phyloP scores from a whole-genome alignment of 306 rosid species.

The Betula pendula region DNA sequence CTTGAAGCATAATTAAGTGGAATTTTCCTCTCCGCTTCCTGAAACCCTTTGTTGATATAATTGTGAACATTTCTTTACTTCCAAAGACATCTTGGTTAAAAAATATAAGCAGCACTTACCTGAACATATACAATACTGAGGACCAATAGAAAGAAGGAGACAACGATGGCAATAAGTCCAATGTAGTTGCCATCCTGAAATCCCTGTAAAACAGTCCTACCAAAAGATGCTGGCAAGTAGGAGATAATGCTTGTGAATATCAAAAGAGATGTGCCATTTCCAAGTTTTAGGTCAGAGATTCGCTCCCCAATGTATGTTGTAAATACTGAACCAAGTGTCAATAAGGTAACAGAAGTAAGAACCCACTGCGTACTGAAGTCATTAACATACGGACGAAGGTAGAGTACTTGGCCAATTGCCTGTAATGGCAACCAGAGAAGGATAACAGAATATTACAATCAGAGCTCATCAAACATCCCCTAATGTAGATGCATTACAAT shows the following conservation, averaged over 20 bases:
- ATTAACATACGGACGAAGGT: constrained; percentile 86
- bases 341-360: constrained; percentile 70
- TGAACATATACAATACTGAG: constrained; percentile 96
- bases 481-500: not conserved
- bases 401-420: constrained; percentile 98
- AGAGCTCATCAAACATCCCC: constrained; percentile 15
- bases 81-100: constrained; percentile 25
- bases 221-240: constrained; percentile 96
- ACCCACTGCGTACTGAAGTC: constrained; percentile 83
- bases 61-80: constrained; percentile 19
- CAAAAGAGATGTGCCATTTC: constrained; percentile 94
- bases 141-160: constrained; percentile 80
- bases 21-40: constrained; percentile 99
- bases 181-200: constrained; percentile 80
- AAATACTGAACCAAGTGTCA: constrained; percentile 84
- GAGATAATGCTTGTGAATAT: constrained; percentile 96
- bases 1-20: constrained; percentile 95
- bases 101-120: constrained; percentile 50
- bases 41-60: constrained; percentile 52
- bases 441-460: constrained; percentile 14
- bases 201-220: constrained; percentile 75
- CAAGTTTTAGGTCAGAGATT: constrained; percentile 90
- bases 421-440: constrained; percentile 31
- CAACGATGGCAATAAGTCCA: constrained; percentile 68
- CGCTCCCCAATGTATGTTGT: constrained; percentile 89